Conservation (phyloP, 2,329 filamentous ascomycete species). For the Fusarium virguliforme region DNA sequence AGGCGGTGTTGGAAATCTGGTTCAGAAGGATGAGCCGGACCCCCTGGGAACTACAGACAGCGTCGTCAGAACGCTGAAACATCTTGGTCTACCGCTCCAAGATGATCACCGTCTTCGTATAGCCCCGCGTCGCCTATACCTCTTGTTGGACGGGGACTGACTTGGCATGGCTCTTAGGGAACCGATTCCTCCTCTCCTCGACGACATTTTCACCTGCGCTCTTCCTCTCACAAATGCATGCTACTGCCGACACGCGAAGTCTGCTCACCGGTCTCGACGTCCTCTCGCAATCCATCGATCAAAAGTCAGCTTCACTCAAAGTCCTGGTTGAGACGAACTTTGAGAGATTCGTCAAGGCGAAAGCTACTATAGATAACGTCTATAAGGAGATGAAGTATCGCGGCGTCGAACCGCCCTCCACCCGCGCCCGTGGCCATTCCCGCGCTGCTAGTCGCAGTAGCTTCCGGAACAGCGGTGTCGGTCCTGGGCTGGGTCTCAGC, state of each 20-base stretch:
- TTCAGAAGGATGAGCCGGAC: constrained; percentile 93
- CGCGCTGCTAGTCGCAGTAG: constrained; percentile 78
- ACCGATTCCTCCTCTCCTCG: constrained; percentile 94
- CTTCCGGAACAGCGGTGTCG: constrained; percentile 69
- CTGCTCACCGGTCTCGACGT: constrained; percentile 87
- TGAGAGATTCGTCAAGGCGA: constrained; percentile 96
- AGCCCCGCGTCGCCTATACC: constrained; percentile 53
- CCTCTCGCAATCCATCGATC: constrained; percentile 92
- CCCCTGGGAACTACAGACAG: constrained; percentile 90
- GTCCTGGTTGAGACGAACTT: constrained; percentile 98
- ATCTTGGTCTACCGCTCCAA: constrained; percentile 84
- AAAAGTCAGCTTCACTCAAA: constrained; percentile 97
- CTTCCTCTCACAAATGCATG: constrained; percentile 94
- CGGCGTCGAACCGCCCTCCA: constrained; percentile 68
- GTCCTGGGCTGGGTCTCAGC: constrained; percentile 56
- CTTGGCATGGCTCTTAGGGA: constrained; percentile 67
- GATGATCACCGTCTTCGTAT: constrained; percentile 84
- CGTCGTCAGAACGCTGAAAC: constrained; percentile 84
- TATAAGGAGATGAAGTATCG: constrained; percentile 96
- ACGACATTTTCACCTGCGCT: constrained; percentile 94
- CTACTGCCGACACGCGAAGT: constrained; percentile 85
- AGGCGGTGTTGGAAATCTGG: constrained; percentile 81
- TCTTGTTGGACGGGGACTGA: constrained; percentile 37
- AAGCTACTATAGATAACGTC: constrained; percentile 98
- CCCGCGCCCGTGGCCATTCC: constrained; percentile 68